phyloP scores from a whole-genome alignment of 2,329 filamentous ascomycete genomes.

The Akanthomyces dipterigenus region DNA sequence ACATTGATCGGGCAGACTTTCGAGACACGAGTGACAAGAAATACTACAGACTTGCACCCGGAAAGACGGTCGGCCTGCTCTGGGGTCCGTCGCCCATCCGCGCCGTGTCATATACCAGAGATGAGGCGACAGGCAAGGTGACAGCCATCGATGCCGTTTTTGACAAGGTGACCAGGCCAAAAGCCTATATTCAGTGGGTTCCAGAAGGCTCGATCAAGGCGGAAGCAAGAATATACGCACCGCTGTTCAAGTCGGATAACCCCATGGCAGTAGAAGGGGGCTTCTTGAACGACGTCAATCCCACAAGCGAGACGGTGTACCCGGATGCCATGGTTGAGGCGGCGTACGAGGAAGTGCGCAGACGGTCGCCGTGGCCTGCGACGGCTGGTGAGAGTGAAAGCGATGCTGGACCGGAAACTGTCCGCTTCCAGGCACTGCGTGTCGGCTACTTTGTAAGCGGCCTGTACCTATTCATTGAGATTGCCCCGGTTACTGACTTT shows the following conservation, averaged over 20 bases:
- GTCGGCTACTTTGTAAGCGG: slow-evolving; percentile 69
- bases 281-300: slow-evolving; percentile 78
- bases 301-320: slow-evolving; percentile 72
- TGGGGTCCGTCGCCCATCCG: slow-evolving; percentile 61
- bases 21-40: slow-evolving; percentile 60
- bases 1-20: slow-evolving; percentile 77
- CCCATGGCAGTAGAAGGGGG: slow-evolving; percentile 71
- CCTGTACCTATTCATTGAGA: slow-evolving; percentile 8
- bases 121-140: slow-evolving; percentile 52
- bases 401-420: slow-evolving; percentile 60
- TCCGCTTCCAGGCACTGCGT: slow-evolving; percentile 86
- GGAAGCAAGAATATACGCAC: slow-evolving; percentile 71
- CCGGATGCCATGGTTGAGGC: slow-evolving; percentile 71
- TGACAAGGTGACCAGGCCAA: slow-evolving; percentile 64
- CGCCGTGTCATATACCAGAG: slow-evolving; percentile 58
- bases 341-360: slow-evolving; percentile 70
- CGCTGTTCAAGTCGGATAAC: slow-evolving; percentile 80
- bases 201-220: slow-evolving; percentile 60
- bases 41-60: slow-evolving; percentile 68
- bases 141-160: slow-evolving; percentile 52
- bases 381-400: slow-evolving; percentile 62
- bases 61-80: slow-evolving; percentile 63
- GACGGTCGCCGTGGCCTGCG: slow-evolving; percentile 73
- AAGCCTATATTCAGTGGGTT: slow-evolving; percentile 90
- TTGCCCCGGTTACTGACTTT: slow-evolving; percentile 13